Evolutionary conservation across 495 filamentous ascomycete species (phyloP).

Genomic region (Podospora pseudocomata): DNA sequence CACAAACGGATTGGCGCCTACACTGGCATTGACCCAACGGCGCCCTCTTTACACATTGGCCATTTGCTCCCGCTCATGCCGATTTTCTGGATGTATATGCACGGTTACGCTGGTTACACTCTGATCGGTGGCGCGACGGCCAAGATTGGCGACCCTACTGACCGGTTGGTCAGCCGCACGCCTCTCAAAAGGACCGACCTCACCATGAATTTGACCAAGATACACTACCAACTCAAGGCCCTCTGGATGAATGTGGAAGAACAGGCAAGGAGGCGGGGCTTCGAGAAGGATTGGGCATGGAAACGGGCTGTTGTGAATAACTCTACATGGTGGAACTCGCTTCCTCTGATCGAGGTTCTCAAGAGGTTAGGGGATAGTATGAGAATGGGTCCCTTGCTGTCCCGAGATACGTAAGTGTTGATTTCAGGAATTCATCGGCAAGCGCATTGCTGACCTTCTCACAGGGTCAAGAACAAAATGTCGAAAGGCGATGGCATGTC

Average conservation of each 20-base stretch:
- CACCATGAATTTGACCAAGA: constrained; percentile 66
- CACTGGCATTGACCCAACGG: constrained; percentile 89
- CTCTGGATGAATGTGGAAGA: constrained; percentile 68
- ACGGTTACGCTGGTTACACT: constrained; percentile 70
- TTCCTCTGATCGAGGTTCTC: constrained; percentile 68
- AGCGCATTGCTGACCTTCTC: background rate
- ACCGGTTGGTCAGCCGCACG: constrained; percentile 64
- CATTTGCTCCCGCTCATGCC: constrained; percentile 94
- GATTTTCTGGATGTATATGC: constrained; percentile 85
- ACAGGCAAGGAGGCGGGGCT: constrained; percentile 59
- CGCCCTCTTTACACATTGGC: constrained; percentile 83
- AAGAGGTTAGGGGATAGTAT: constrained; percentile 65
- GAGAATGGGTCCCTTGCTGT: constrained; percentile 80
- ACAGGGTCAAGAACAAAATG: constrained; percentile 78
- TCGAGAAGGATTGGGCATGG: constrained; percentile 58
- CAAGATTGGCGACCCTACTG: constrained; percentile 84
- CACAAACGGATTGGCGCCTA: constrained; percentile 73
- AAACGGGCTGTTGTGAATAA: constrained; percentile 70
- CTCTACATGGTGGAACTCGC: constrained; percentile 69
- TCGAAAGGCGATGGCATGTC: constrained; percentile 83
- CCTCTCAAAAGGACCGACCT: constrained; percentile 51
- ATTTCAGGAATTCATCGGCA: background rate
- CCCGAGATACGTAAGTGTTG: constrained; percentile 74
- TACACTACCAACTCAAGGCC: constrained; percentile 75
- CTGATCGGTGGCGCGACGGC: constrained; percentile 84